phyloP scores from a whole-genome alignment of 2,329 filamentous ascomycete species.

The Pseudogymnoascus sp. region DNA sequence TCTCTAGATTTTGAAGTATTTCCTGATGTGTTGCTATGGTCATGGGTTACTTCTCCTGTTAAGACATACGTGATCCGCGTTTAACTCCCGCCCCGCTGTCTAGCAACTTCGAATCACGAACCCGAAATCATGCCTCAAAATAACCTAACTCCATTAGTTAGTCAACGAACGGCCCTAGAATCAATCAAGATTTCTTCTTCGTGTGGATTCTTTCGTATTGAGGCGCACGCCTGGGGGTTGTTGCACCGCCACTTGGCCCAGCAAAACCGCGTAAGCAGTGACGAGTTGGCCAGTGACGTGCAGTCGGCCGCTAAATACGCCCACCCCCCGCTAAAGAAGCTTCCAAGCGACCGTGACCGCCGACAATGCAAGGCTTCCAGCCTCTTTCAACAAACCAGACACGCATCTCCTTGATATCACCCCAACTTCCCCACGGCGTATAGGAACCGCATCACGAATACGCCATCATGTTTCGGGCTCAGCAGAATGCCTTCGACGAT shows the following conservation, averaged over 20 bases:
- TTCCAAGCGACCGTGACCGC: conserved; percentile 11
- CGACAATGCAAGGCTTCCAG: conserved; percentile 14
- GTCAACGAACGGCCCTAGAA: not conserved
- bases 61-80: not conserved
- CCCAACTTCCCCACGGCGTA: not conserved
- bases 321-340: conserved; percentile 11
- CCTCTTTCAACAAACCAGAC: conserved; percentile 10
- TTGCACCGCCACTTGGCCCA: conserved; percentile 3
- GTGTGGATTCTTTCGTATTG: not conserved
- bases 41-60: not conserved
- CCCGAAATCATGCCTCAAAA: conserved; percentile 7
- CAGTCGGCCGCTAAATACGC: conserved; percentile 8
- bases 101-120: conserved; percentile 1
- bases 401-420: conserved; percentile 8
- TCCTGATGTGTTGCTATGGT: not conserved
- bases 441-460: conserved; percentile 1
- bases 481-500: conserved; percentile 66
- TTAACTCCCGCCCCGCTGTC: conserved; percentile 5
- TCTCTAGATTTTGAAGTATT: not conserved
- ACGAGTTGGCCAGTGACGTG: conserved; percentile 12
- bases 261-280: conserved; percentile 10
- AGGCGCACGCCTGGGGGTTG: conserved; percentile 2
- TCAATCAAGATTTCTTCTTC: not conserved
- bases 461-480: conserved; percentile 49
- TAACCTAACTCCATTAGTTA: not conserved